Evolutionary conservation across 345 rosid genomes (phyloP).

Genomic region (Melaleuca quinquenervia): DNA sequence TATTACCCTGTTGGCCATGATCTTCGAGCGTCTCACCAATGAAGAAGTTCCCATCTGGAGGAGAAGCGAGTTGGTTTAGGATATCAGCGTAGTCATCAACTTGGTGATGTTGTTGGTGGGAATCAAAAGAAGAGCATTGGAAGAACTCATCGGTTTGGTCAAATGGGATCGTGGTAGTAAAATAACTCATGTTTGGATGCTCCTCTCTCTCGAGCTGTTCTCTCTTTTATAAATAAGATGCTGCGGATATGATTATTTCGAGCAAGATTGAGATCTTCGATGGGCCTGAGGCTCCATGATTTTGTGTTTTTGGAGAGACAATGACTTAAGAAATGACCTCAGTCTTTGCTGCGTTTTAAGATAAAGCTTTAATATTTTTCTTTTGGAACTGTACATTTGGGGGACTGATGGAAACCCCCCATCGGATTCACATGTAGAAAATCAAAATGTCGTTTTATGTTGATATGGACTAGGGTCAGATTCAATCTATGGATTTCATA

Average conservation of each 20-base stretch:
- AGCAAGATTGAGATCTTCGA: slow-evolving; percentile 1
- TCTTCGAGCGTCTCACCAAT: not conserved
- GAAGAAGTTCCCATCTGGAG: not conserved
- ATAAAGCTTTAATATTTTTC: not conserved
- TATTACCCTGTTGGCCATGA: not conserved
- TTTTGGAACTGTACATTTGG: slow-evolving; percentile 5
- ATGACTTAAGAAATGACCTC: not conserved
- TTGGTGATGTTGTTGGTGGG: not conserved
- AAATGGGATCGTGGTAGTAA: slow-evolving; percentile 1
- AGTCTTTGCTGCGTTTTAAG: not conserved
- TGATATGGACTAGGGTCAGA: not conserved
- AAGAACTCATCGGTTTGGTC: slow-evolving; percentile 10
- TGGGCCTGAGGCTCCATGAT: slow-evolving; percentile 8
- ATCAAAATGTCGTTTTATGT: not conserved
- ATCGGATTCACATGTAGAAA: not conserved
- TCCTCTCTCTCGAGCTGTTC: not conserved
- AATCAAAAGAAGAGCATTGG: slow-evolving; percentile 5
- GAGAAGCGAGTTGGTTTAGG: not conserved
- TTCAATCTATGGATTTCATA: not conserved
- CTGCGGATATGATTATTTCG: not conserved
- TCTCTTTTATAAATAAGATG: not conserved
- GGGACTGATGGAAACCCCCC: not conserved
- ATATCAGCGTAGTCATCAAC: not conserved
- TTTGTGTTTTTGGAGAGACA: not conserved
- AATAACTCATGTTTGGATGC: slow-evolving; percentile 7